Evolutionary conservation across 2,329 filamentous ascomycete species (phyloP), one percentile per base, ranked within the genome.

Genomic region (Falciphora oryzae): DNA sequence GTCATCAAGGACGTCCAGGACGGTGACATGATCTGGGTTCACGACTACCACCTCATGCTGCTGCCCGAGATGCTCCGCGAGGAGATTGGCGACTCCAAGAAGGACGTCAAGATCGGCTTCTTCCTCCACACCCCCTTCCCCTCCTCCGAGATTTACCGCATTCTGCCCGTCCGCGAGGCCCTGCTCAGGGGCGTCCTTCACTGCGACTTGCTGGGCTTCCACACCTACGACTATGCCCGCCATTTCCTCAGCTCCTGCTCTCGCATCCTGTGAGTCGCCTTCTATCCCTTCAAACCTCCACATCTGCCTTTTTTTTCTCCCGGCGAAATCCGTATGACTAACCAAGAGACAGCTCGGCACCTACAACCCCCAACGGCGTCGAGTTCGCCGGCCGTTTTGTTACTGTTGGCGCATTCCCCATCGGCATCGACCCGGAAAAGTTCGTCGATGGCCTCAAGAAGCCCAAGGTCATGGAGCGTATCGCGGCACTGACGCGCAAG

Each of bases 31-130:
- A 90, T 99, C 72, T 99, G 95, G 95, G 92, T 99, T 7, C 95
- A 99, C 76, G 95, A 99, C 77, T 99, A 98, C 79, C 95, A 99
- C 77, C 82, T 98, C 67, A 98, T 98, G 93, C 88, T 99, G 27
- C 85, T 99, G 44, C 95, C 95, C 38, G 88, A 94, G 73, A 96
- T 98, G 93, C 84, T 99, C 66, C 91, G 95, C 67, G 91, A 96
- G 72, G 92, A 96, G 76, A 89, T 97, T 65, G 91, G 90, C 65
- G 77, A 87, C 68, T 85, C 83, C 67, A 92, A 90, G 79, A 92
- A 93, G 79, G 96, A 97, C 70, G 88, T 98, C 78, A 97, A 96
- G 81, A 95, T 99, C 71, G 95, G 94, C 69, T 98, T 98, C 84
- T 99, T 98, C 83, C 81, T 98, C 50, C 95, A 99, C 76, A 98